Evolutionary conservation across 768 basidiomycete genomes (phyloP).

Genomic region (Phylloporus arenicola): DNA sequence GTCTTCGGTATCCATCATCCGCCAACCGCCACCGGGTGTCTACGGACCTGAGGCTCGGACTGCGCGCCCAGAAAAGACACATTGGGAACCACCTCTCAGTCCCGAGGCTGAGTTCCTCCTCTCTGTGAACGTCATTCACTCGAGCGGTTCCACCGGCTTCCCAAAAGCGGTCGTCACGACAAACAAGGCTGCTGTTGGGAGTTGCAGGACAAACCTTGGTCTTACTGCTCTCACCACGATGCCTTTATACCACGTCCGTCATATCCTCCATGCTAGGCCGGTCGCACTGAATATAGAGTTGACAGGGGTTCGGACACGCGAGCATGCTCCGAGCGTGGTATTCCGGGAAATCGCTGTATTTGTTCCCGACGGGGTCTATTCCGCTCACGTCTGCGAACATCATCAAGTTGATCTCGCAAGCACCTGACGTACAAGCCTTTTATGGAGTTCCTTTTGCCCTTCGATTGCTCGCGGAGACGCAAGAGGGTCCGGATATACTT

Average conservation of each 20-base stretch:
- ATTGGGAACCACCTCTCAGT: conserved; percentile 18
- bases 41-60: conserved; percentile 14
- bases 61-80: conserved; percentile 15
- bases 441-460: conserved; percentile 37
- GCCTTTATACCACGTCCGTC: conserved; percentile 31
- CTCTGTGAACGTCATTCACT: conserved; percentile 21
- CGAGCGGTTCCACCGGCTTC: conserved; percentile 40
- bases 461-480: conserved; percentile 44
- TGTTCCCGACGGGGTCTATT: conserved; percentile 37
- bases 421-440: conserved; percentile 30
- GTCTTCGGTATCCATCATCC: conserved; percentile 20
- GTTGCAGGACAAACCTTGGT: conserved; percentile 30
- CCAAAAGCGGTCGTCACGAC: conserved; percentile 40
- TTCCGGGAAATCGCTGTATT: conserved; percentile 36
- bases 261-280: background rate
- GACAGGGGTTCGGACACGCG: conserved; percentile 21
- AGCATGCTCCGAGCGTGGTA: conserved; percentile 41
- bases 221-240: conserved; percentile 19
- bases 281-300: background rate
- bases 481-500: conserved; percentile 40
- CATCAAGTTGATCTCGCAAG: conserved; percentile 32
- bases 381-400: conserved; percentile 45
- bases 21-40: conserved; percentile 16
- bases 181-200: conserved; percentile 33
- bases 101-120: conserved; percentile 21